Evolutionary conservation across 1,284 basidiomycete genomes (phyloP).

Genomic region (Sporisorium graminicola): DNA sequence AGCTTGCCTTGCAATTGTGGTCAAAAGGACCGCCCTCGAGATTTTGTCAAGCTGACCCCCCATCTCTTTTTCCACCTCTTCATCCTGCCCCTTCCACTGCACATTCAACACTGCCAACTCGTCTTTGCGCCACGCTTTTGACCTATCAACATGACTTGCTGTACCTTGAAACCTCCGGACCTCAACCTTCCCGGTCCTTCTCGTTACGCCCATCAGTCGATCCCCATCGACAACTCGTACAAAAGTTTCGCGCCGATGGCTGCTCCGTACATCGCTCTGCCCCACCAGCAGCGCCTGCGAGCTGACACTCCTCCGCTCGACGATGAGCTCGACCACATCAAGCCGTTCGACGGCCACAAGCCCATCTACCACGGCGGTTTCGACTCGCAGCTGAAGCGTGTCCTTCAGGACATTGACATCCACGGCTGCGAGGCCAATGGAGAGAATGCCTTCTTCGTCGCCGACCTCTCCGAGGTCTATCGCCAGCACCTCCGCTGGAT

Average conservation of each 20-base stretch:
- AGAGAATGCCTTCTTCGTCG: constrained; percentile 96
- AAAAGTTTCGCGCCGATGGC: constrained; percentile 36
- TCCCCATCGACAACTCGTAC: constrained; percentile 25
- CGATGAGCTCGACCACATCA: constrained; percentile 47
- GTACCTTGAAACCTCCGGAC: constrained; percentile 18
- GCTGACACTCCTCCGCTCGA: constrained; percentile 51
- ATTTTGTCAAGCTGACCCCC: constrained; percentile 9
- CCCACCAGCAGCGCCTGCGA: constrained; percentile 50
- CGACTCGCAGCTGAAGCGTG: constrained; percentile 57
- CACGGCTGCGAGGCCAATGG: constrained; percentile 75
- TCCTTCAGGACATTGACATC: constrained; percentile 67
- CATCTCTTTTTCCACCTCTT: background rate
- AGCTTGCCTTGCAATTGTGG: constrained; percentile 1
- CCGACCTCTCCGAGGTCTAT: constrained; percentile 90
- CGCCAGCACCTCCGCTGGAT: constrained; percentile 88
- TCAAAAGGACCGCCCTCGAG: constrained; percentile 21
- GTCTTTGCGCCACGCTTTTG: no score
- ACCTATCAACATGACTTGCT: constrained; percentile 28
- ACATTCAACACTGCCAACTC: background rate
- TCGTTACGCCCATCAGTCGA: constrained; percentile 35
- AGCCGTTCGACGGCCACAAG: constrained; percentile 49
- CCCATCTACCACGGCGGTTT: constrained; percentile 60
- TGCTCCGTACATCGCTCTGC: constrained; percentile 40
- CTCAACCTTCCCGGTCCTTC: constrained; percentile 33
- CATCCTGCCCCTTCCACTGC: background rate